These are phyloP conservation scores for Ogataea degrootiae DNA, from an alignment of 805 yeast genomes.

Conservation along the genomic window DNA sequence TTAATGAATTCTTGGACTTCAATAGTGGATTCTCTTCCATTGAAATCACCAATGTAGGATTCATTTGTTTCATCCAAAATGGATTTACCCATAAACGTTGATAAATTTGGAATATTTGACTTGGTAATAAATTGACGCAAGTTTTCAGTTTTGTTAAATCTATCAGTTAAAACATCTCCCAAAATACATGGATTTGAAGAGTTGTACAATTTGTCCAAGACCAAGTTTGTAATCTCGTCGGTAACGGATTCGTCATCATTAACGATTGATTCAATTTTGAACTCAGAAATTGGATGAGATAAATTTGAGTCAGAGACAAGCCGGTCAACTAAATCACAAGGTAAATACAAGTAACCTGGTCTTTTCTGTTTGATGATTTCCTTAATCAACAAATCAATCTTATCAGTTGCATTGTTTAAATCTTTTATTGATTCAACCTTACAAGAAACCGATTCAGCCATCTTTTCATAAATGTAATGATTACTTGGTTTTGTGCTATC, in stretches of 20 bases:
- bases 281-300: slow-evolving; percentile 1
- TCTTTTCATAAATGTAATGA: slow-evolving; percentile 59
- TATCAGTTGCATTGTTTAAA: slow-evolving; percentile 43
- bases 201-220: slow-evolving; percentile 47
- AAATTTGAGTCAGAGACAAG: slow-evolving; percentile 32
- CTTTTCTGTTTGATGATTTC: slow-evolving; percentile 52
- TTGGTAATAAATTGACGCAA: slow-evolving; percentile 46
- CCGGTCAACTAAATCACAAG: slow-evolving; percentile 58
- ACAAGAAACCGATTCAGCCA: slow-evolving; percentile 55
- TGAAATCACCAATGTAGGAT: slow-evolving; percentile 67
- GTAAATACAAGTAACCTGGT: slow-evolving; percentile 82
- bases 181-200: slow-evolving; percentile 60
- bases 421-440: slow-evolving; percentile 46
- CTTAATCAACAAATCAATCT: slow-evolving; percentile 64
- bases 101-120: slow-evolving; percentile 51
- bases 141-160: slow-evolving; percentile 45
- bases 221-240: slow-evolving; percentile 31
- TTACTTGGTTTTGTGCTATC: slow-evolving; percentile 46
- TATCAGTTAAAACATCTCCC: slow-evolving; percentile 65
- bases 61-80: slow-evolving; percentile 64
- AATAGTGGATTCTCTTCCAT: slow-evolving; percentile 51
- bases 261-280: slow-evolving; percentile 1
- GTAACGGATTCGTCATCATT: slow-evolving; percentile 10
- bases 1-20: slow-evolving; percentile 46
- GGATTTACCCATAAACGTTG: slow-evolving; percentile 69